Percentiles rank a stretch among this genome's conserved stretches.
phyloP scores from a whole-genome alignment of 2,329 filamentous ascomycete species.

The Huntiella abstrusa region DNA sequence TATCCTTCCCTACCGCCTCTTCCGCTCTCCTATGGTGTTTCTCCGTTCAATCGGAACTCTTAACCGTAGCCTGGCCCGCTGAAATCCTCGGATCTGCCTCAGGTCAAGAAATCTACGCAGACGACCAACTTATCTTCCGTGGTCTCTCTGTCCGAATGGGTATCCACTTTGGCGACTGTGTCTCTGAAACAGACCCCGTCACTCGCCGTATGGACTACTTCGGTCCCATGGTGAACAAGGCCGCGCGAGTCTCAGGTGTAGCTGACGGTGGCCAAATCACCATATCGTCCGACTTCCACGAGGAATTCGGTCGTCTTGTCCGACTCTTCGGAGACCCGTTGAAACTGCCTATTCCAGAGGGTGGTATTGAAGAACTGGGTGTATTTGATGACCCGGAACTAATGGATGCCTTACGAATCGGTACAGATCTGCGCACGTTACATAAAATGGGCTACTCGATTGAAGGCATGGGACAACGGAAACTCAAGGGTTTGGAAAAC shows the following conservation, averaged over 20 bases:
- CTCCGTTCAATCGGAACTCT: slow-evolving; percentile 70
- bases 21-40: slow-evolving; percentile 93
- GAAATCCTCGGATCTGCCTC: slow-evolving; percentile 78
- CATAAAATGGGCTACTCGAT: slow-evolving; percentile 90
- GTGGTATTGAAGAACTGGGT: neutral
- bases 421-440: slow-evolving; percentile 69
- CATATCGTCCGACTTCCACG: slow-evolving; percentile 91
- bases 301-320: slow-evolving; percentile 78
- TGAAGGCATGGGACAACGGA: slow-evolving; percentile 87
- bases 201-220: slow-evolving; percentile 99
- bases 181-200: slow-evolving; percentile 89
- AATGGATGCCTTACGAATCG: slow-evolving; percentile 59
- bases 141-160: slow-evolving; percentile 95
- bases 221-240: slow-evolving; percentile 96
- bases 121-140: slow-evolving; percentile 79
- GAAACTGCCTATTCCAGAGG: neutral
- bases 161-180: slow-evolving; percentile 84
- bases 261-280: slow-evolving; percentile 95
- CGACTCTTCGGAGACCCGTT: slow-evolving; percentile 67
- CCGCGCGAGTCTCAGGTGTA: slow-evolving; percentile 79
- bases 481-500: slow-evolving; percentile 92
- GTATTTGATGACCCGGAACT: slow-evolving; percentile 36
- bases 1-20: slow-evolving; percentile 90
- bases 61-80: slow-evolving; percentile 82
- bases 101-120: slow-evolving; percentile 65